Evolutionary conservation across 495 filamentous ascomycete species (phyloP).

Genomic region (Aspergillus coremiiformis): DNA sequence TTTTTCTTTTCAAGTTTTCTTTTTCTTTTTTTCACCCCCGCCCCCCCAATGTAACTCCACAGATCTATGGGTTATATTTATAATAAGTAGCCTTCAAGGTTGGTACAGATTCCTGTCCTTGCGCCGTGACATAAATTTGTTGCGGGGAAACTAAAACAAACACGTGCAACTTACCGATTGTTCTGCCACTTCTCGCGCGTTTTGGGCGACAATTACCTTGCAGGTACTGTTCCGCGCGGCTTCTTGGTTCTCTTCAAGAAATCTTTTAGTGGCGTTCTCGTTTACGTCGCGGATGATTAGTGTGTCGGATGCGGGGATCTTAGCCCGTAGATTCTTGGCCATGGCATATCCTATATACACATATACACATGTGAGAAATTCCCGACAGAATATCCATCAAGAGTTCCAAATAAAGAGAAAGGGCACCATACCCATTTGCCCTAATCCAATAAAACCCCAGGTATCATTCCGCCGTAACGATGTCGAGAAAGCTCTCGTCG

Average conservation of each 20-base stretch:
- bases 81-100: too few relatives aligned
- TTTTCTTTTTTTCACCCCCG: background rate
- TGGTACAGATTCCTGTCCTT: background rate
- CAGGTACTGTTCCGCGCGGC: constrained; percentile 28
- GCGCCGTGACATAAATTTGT: background rate
- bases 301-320: constrained; percentile 61
- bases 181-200: constrained; percentile 56
- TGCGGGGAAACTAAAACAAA: too few relatives aligned
- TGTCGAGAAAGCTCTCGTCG: constrained; percentile 47
- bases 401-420: constrained; percentile 7
- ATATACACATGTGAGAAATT: background rate
- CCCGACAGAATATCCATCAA: background rate
- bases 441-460: constrained; percentile 81
- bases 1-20: too few relatives aligned
- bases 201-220: constrained; percentile 49
- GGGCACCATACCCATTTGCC: constrained; percentile 67
- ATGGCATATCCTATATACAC: constrained; percentile 60
- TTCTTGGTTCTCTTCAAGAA: constrained; percentile 52
- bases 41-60: too few relatives aligned
- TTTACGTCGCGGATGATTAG: constrained; percentile 73
- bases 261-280: constrained; percentile 46
- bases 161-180: constrained; percentile 56
- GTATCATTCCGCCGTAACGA: constrained; percentile 49
- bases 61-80: too few relatives aligned
- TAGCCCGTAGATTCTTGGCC: constrained; percentile 78